A percentile compares a stretch with the other conserved stretches of the same genome.
Conservation (phyloP, 495 filamentous ascomycete genomes). For the Penicillium soppii region DNA sequence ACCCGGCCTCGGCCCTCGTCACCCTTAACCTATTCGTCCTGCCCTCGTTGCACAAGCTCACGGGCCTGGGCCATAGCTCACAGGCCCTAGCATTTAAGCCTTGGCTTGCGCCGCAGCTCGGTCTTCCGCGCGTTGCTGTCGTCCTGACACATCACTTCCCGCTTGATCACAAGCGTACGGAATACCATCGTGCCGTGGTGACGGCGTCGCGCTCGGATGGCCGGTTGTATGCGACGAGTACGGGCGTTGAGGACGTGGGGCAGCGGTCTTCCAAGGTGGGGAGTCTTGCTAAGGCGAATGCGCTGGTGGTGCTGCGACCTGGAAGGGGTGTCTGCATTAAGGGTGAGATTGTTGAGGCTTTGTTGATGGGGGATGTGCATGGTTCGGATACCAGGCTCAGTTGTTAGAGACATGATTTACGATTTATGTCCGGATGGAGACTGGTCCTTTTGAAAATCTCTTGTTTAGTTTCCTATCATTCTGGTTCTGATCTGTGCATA, state of each 20-base stretch:
- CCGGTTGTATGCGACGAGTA: constrained; percentile 72
- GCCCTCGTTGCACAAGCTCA: constrained; percentile 74
- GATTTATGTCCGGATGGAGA: constrained; percentile 10
- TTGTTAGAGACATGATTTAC: constrained; percentile 13
- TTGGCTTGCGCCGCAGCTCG: constrained; percentile 43
- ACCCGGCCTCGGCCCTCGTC: constrained; percentile 89
- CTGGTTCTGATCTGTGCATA: background rate
- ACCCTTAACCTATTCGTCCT: constrained; percentile 94
- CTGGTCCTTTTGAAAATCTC: constrained; percentile 11
- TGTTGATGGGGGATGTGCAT: constrained; percentile 57
- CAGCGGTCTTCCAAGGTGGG: constrained; percentile 89
- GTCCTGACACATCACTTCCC: constrained; percentile 67
- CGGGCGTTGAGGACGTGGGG: constrained; percentile 58
- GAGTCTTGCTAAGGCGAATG: constrained; percentile 85
- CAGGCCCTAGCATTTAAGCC: constrained; percentile 15
- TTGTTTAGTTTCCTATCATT: constrained; percentile 6
- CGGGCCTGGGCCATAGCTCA: constrained; percentile 39
- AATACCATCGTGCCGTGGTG: constrained; percentile 83
- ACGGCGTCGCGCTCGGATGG: constrained; percentile 62
- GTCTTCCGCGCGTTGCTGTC: constrained; percentile 71
- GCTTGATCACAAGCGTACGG: constrained; percentile 70
- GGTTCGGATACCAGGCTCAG: constrained; percentile 28
- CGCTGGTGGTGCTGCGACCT: constrained; percentile 73
- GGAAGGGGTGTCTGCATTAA: constrained; percentile 46
- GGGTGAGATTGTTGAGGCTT: constrained; percentile 57